Base-by-base conservation (phyloP, 2,329 filamentous ascomycete genomes). In the Pyrenophora teres region DNA sequence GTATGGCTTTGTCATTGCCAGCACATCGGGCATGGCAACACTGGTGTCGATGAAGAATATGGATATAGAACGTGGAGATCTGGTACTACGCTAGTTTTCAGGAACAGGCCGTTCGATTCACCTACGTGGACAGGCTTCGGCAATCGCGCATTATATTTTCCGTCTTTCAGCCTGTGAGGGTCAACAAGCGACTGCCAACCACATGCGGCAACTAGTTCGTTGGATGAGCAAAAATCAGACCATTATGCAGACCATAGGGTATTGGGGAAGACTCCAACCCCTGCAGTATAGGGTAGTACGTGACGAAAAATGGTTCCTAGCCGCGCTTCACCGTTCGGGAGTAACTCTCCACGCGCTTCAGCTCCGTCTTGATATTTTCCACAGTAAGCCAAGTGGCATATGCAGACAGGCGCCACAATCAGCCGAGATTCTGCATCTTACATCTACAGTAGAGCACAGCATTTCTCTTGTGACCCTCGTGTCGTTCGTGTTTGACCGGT, bases 271-370 rank as follows among this genome's bases (percentile, higher is more conserved):
- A 42, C 21, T 18, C 30, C 23, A 33, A 27, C 32, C 35, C 39
- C 50, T 52, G 39, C 44, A 51, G 37, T 9, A 36, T 25, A 16
- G 37, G 23, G 31, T 25, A 45, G 32, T 13, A 30, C 15, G 48
- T 46, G 48, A 18, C 10, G 40, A 30, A 25, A 13, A 35, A 35
- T 13, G 25, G 15, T 21, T 32, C 18, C 5, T 25, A 16, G 10
- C 27, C 23, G 39, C 25, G 15, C 40, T 10, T 10, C 27, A 30
- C 38, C 32, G 15, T 42, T 42, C 21, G 12, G 3, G 33, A 32
- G 39, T 43, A 37, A n/a, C 18, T 18, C n/a, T 52, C 25, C 15
- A 38, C 19, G 18, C 33, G 33, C 35, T 27, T 36, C 39, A 23
- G 4, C 45, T 33, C 13, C 9, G 8, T 27, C 33, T 18, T 13